Conservation (phyloP, 1,139 yeast species). For the Trichomonascaceae sp. region DNA sequence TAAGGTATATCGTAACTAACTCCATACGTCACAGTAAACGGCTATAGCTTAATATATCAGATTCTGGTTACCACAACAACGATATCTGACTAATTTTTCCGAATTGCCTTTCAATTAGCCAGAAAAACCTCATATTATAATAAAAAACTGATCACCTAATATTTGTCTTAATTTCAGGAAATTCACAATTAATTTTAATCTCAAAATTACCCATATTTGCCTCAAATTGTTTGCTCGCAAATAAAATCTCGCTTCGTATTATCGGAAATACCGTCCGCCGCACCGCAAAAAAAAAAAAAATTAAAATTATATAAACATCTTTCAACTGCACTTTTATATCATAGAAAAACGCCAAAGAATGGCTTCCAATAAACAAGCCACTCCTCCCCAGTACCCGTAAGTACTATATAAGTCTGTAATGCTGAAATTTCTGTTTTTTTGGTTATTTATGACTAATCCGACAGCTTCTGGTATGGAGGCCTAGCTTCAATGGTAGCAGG, state of each 20-base stretch:
- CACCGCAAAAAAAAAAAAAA: neutral
- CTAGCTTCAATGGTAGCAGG: constrained; percentile 39
- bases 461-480: constrained; percentile 54
- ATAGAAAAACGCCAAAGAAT: neutral
- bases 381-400: neutral
- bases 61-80: too few relatives aligned
- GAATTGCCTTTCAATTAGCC: too few relatives aligned
- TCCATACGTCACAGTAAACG: too few relatives aligned
- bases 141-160: too few relatives aligned
- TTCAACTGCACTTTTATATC: neutral
- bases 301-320: neutral
- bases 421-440: neutral
- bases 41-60: too few relatives aligned
- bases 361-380: neutral
- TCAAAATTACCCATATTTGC: neutral
- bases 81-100: too few relatives aligned
- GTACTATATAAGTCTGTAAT: neutral
- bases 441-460: neutral
- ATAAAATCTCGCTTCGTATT: neutral
- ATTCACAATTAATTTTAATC: too few relatives aligned
- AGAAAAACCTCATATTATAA: too few relatives aligned
- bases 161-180: too few relatives aligned
- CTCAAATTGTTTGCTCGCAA: neutral
- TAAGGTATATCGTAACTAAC: too few relatives aligned
- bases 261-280: neutral